A percentile compares a stretch with the other conserved stretches of the same genome.
Conservation (phyloP, 2,329 filamentous ascomycete species). For the Trematosphaeria pertusa region DNA sequence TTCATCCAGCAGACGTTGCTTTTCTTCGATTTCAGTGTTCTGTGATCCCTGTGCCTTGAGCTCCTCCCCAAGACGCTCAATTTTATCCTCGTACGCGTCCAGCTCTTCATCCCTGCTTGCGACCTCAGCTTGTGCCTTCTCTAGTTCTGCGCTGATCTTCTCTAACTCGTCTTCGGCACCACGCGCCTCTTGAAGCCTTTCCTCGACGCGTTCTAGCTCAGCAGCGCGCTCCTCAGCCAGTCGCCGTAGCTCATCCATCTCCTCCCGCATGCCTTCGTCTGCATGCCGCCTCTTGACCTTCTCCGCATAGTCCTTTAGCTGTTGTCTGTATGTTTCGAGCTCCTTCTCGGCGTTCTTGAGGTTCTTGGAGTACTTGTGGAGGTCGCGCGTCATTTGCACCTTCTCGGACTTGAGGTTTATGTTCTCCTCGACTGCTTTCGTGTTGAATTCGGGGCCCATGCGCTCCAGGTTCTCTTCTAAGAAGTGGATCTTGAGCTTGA, state of each 20-base stretch:
- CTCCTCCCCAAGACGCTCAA: conserved; percentile 43
- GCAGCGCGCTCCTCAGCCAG: conserved; percentile 52
- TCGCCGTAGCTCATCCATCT: conserved; percentile 59
- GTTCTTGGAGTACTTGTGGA: conserved; percentile 85
- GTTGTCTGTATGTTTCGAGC: conserved; percentile 80
- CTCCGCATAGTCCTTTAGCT: conserved; percentile 83
- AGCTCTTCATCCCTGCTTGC: conserved; percentile 41
- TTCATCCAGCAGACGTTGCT: conserved; percentile 38
- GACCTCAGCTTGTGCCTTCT: conserved; percentile 43
- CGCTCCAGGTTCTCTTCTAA: conserved; percentile 89
- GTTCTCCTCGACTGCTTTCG: conserved; percentile 89
- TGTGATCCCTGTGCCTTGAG: conserved; percentile 40
- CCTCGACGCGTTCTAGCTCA: conserved; percentile 44
- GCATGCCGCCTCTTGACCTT: conserved; percentile 78
- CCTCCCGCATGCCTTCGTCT: conserved; percentile 72
- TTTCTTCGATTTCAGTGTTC: conserved; percentile 37
- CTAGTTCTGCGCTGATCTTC: conserved; percentile 44
- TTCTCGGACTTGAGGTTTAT: conserved; percentile 94
- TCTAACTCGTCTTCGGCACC: conserved; percentile 43
- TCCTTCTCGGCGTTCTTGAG: conserved; percentile 84
- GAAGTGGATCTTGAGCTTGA: conserved; percentile 94
- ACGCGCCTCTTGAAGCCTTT: conserved; percentile 40
- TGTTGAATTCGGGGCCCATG: conserved; percentile 86
- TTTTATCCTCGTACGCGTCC: conserved; percentile 47
- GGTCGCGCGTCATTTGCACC: conserved; percentile 85